Conservation (phyloP, 345 rosid genomes). For the Hibiscus syriacus region DNA sequence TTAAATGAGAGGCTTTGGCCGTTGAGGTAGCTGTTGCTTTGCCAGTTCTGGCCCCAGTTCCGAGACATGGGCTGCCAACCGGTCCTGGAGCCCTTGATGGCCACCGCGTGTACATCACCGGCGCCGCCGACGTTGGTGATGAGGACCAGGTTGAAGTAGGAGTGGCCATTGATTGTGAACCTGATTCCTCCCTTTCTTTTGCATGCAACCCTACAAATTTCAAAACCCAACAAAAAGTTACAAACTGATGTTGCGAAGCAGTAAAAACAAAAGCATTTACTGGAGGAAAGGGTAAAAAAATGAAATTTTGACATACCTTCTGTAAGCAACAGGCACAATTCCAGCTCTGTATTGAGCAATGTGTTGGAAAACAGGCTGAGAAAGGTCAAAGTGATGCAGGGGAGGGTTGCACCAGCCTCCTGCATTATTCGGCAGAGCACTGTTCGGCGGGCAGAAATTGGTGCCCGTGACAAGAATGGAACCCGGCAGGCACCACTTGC, state of each 20-base stretch:
- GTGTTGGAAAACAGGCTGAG: conserved; percentile 78
- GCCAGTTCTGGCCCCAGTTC: conserved; percentile 92
- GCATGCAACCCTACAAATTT: conserved; percentile 50
- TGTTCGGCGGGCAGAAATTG: conserved; percentile 81
- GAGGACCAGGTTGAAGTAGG: conserved; percentile 69
- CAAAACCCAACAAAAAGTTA: neutral
- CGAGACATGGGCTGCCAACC: conserved; percentile 81
- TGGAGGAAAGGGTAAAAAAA: neutral
- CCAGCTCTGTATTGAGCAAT: conserved; percentile 80
- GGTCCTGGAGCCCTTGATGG: conserved; percentile 57
- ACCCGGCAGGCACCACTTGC: conserved; percentile 68
- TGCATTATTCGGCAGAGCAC: conserved; percentile 60
- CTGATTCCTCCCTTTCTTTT: conserved; percentile 64
- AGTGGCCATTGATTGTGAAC: conserved; percentile 72
- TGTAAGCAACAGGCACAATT: conserved; percentile 61
- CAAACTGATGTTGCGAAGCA: neutral
- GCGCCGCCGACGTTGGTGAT: conserved; percentile 84
- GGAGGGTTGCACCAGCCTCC: conserved; percentile 96
- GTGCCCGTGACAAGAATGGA: conserved; percentile 67
- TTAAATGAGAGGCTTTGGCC: conserved; percentile 72
- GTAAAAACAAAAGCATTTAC: neutral
- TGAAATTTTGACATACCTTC: conserved; percentile 32
- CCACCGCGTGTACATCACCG: conserved; percentile 58
- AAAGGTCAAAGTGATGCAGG: conserved; percentile 66
- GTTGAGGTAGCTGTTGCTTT: conserved; percentile 54